Base-by-base conservation (phyloP, 1,139 yeast species). In the Yamadazyma aaseri region DNA sequence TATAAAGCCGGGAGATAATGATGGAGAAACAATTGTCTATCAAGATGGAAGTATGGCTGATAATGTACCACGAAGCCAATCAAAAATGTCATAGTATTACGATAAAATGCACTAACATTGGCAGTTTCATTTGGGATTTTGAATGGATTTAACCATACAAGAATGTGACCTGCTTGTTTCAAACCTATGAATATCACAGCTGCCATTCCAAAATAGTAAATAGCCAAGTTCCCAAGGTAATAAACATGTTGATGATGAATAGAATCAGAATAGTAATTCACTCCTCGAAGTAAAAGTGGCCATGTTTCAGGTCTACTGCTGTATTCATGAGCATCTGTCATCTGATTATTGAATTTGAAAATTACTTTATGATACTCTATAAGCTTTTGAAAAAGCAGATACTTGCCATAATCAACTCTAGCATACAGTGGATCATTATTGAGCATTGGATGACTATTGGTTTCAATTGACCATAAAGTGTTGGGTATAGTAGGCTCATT, bases 391-490 rank as follows among this genome's bases (percentile, higher is more conserved):
- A 51, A 56, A 35, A 67, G 63, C 1, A 60, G 42, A 33, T 47
- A 55, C 8, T 46, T 38, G 11, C 38, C 40, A 31, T 57, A 44
- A 26, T 58, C 49, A 12, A 69, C 59, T 29, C 58, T 55, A 12
- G 60, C 68, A 16, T 40, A 40, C n/a, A 32, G 50, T 53, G 26
- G 20, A 26, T 64, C 57, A 10, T 60, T 45, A 15, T 59, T 65
- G 6, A 64, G 46, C 4, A 54, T 39, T 2, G 85, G 83, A 50
- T 79, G 82, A n/a, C 60, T 56, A 45, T 79, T 79, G 39, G 59
- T 58, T 45, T 85, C 95, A 31, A 86, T 64, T 44, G 65, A 73
- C 81, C 94, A 86, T 29, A 74, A 56, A 0, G 90, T 67, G 46
- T 78, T 73, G 9, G 74, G 71, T 22, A 65, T 56, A 3, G 74